phyloP scores from a whole-genome alignment of 345 rosid species.

The Citrus unshiu region DNA sequence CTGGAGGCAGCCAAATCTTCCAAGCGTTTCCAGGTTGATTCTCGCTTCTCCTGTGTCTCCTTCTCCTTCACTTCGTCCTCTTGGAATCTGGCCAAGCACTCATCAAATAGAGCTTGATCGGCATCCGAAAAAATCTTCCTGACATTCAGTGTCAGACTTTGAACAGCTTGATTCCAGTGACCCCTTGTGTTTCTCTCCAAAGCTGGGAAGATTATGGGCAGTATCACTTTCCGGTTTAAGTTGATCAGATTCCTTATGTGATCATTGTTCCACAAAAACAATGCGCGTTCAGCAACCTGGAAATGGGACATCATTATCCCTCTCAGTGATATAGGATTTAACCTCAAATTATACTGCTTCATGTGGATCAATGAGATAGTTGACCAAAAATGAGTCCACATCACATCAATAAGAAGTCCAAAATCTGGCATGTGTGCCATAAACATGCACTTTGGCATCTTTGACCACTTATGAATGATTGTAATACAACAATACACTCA shows the following conservation, averaged over 20 bases:
- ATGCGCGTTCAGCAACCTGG: slow-evolving; percentile 65
- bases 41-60: slow-evolving; percentile 44
- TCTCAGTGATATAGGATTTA: not conserved
- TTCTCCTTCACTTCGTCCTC: slow-evolving; percentile 50
- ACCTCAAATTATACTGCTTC: not conserved
- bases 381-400: not conserved
- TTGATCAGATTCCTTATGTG: slow-evolving; percentile 51
- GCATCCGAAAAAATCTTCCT: slow-evolving; percentile 53
- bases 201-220: slow-evolving; percentile 60
- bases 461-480: not conserved
- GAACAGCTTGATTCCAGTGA: slow-evolving; percentile 70
- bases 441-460: not conserved
- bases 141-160: slow-evolving; percentile 54
- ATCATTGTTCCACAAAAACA: slow-evolving; percentile 63
- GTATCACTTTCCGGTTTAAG: slow-evolving; percentile 41
- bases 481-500: not conserved
- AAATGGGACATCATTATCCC: not conserved
- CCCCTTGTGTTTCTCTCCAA: slow-evolving; percentile 47
- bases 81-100: slow-evolving; percentile 53
- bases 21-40: slow-evolving; percentile 57
- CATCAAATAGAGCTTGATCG: slow-evolving; percentile 60
- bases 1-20: slow-evolving; percentile 66
- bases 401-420: not conserved
- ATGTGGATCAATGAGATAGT: not conserved
- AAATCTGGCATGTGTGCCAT: not conserved